Conservation (phyloP, 306 rosid genomes). For the Cucurbita moschata region DNA sequence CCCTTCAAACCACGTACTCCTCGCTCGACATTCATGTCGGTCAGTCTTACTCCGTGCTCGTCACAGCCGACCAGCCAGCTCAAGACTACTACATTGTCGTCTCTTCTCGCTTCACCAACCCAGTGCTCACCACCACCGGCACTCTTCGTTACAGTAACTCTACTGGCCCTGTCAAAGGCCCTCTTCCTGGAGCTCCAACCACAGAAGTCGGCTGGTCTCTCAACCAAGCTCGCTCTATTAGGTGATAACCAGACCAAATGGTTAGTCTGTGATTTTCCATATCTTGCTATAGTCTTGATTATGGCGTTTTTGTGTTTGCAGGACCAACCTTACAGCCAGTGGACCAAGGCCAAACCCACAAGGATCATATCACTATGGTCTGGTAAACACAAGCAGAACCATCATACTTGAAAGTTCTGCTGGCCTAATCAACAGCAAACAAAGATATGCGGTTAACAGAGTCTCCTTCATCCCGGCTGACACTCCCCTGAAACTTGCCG, state of each 20-base stretch:
- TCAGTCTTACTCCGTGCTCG: constrained; percentile 76
- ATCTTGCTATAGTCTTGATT: not conserved
- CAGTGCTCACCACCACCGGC: constrained; percentile 51
- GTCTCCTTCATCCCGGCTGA: constrained; percentile 7
- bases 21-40: constrained; percentile 88
- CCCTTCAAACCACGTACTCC: constrained; percentile 73
- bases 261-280: not conserved
- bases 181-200: constrained; percentile 92
- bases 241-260: constrained; percentile 18
- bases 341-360: constrained; percentile 19
- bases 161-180: constrained; percentile 63
- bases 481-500: constrained; percentile 13
- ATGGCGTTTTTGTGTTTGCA: not conserved
- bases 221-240: constrained; percentile 96
- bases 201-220: constrained; percentile 89
- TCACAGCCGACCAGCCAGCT: constrained; percentile 79
- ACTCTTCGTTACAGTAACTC: constrained; percentile 74
- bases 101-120: constrained; percentile 58
- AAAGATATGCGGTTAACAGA: constrained; percentile 14
- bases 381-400: constrained; percentile 9
- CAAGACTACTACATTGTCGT: constrained; percentile 71
- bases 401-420: constrained; percentile 12
- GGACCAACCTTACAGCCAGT: constrained; percentile 17
- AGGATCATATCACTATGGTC: constrained; percentile 14
- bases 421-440: constrained; percentile 9